phyloP scores from a whole-genome alignment of 2,329 filamentous ascomycete genomes.

The Penicillium sp. region DNA sequence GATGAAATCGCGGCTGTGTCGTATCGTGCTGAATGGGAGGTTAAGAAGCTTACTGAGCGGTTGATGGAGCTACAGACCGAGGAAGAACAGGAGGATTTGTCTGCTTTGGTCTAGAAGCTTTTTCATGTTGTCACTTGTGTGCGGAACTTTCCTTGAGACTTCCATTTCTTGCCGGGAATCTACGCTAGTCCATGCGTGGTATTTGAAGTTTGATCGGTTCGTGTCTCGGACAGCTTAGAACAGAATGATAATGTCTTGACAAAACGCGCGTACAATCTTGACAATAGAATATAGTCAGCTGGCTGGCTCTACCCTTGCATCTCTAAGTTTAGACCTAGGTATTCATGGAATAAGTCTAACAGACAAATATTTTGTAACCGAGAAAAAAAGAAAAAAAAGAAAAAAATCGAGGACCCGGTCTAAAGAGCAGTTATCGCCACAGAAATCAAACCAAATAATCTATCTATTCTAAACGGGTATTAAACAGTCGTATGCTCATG shows the following conservation, averaged over 20 bases:
- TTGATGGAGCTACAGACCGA: not conserved
- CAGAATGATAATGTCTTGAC: not conserved
- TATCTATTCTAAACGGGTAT: not conserved
- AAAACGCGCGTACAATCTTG: not conserved
- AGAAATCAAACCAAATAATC: not conserved
- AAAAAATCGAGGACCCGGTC: not conserved
- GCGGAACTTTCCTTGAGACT: not conserved
- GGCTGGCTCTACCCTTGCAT: not conserved
- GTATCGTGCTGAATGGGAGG: too few species aligned
- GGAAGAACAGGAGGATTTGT: not conserved
- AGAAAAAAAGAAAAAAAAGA: too few species aligned
- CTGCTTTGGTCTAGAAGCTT: not conserved
- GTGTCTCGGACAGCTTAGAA: not conserved
- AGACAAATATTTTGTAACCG: not conserved
- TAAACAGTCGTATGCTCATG: not conserved
- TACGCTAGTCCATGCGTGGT: not conserved
- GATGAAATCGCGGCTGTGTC: too few species aligned
- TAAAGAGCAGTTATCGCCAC: not conserved
- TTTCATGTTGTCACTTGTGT: not conserved
- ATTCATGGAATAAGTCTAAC: not conserved
- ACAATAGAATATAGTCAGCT: not conserved
- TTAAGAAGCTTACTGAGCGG: too few species aligned
- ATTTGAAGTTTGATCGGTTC: not conserved
- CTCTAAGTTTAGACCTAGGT: not conserved
- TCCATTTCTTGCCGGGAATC: not conserved